Conservation (phyloP, 2,329 filamentous ascomycete genomes). For the Ophiobolus disseminans region DNA sequence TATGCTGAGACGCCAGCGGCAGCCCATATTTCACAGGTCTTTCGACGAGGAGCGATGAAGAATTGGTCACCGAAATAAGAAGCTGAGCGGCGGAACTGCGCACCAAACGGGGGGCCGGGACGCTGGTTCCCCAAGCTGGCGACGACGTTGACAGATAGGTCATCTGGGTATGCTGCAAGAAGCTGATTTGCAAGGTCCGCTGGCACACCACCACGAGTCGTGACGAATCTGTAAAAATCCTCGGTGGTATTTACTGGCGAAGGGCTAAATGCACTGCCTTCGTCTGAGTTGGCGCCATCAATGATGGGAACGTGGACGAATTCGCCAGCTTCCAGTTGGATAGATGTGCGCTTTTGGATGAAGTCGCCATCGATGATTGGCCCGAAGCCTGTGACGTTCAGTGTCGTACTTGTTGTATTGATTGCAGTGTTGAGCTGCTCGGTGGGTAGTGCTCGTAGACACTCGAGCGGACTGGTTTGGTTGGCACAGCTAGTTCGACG, state of each 20-base stretch:
- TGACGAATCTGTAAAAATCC: slow-evolving; percentile 58
- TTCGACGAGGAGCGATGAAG: slow-evolving; percentile 64
- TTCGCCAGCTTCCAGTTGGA: slow-evolving; percentile 63
- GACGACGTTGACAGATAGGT: slow-evolving; percentile 34
- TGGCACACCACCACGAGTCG: slow-evolving; percentile 32
- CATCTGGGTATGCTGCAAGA: slow-evolving; percentile 40
- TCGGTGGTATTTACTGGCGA: slow-evolving; percentile 62
- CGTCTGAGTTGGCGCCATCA: slow-evolving; percentile 69
- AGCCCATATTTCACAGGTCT: slow-evolving; percentile 61
- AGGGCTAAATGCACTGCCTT: slow-evolving; percentile 65
- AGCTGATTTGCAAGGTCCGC: slow-evolving; percentile 29
- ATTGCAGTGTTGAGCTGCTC: slow-evolving; percentile 64
- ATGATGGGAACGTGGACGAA: slow-evolving; percentile 72
- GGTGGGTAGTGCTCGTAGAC: slow-evolving; percentile 67
- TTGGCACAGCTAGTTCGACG: slow-evolving; percentile 32
- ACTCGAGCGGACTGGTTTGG: slow-evolving; percentile 36
- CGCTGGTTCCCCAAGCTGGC: slow-evolving; percentile 29
- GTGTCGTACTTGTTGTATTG: slow-evolving; percentile 48
- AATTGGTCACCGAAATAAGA: slow-evolving; percentile 61
- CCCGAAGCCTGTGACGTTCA: slow-evolving; percentile 43
- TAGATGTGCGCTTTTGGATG: slow-evolving; percentile 59
- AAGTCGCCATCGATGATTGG: slow-evolving; percentile 65
- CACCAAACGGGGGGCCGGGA: slow-evolving; percentile 29
- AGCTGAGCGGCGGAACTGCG: slow-evolving; percentile 60
- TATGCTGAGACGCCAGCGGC: slow-evolving; percentile 59